Evolutionary conservation across 805 yeast genomes (phyloP).

Genomic region (Yarrowia sp.): DNA sequence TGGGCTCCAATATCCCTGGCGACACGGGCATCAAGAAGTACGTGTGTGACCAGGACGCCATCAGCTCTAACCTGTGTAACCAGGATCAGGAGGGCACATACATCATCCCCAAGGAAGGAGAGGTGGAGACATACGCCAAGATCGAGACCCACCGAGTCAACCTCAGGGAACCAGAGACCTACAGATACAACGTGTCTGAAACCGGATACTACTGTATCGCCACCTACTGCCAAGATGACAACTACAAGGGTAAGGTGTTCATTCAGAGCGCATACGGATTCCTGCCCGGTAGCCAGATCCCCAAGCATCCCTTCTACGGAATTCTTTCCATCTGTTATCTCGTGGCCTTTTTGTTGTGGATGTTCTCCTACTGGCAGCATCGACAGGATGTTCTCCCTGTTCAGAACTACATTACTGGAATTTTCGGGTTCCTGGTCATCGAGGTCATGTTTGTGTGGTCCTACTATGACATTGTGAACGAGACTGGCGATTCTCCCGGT

Average conservation of each 20-base stretch:
- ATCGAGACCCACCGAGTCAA: conserved; percentile 64
- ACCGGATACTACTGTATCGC: conserved; percentile 95
- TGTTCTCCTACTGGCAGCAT: conserved; percentile 83
- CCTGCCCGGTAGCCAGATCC: conserved; percentile 86
- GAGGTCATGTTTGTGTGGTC: conserved; percentile 93
- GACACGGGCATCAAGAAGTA: conserved; percentile 53
- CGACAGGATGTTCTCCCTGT: conserved; percentile 86
- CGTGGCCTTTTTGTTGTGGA: conserved; percentile 79
- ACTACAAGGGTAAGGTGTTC: conserved; percentile 72
- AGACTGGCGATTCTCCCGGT: conserved; percentile 58
- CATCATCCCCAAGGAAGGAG: conserved; percentile 57
- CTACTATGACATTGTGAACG: conserved; percentile 82
- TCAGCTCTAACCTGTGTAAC: conserved; percentile 63
- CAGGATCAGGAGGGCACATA: conserved; percentile 65
- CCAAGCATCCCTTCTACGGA: conserved; percentile 89
- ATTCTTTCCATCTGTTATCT: conserved; percentile 82
- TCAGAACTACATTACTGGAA: conserved; percentile 87
- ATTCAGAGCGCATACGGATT: conserved; percentile 94
- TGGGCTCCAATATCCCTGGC: conserved; percentile 58
- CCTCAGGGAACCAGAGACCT: conserved; percentile 64
- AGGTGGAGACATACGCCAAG: conserved; percentile 57
- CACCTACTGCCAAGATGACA: conserved; percentile 53
- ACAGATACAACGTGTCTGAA: conserved; percentile 67
- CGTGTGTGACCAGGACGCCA: conserved; percentile 76
- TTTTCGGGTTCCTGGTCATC: conserved; percentile 78